Conservation (phyloP, 2,329 filamentous ascomycete species). For the Ophiognomonia clavigignenti-juglandacearum region DNA sequence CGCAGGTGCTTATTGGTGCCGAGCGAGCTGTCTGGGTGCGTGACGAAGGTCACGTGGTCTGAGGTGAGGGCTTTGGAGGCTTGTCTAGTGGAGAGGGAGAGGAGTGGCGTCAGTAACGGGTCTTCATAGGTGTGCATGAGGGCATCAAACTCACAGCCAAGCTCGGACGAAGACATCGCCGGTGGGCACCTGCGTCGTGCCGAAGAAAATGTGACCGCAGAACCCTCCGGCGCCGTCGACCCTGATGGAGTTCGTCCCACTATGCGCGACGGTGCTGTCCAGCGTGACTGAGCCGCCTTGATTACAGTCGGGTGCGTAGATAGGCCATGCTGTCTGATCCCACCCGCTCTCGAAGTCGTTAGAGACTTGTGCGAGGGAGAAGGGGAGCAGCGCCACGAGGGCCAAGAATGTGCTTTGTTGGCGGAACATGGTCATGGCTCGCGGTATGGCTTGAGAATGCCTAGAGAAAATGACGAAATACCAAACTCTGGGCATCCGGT, state of each 20-base stretch:
- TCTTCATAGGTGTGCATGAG: no score
- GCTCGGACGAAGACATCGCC: constrained; percentile 54
- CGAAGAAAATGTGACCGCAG: constrained; percentile 58
- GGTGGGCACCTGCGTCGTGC: constrained; percentile 49
- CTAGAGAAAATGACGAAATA: no score
- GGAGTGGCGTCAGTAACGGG: no score
- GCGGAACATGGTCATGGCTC: constrained; percentile 34
- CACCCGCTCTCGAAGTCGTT: constrained; percentile 55
- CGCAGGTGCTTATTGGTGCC: constrained; percentile 55
- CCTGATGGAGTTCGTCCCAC: constrained; percentile 49
- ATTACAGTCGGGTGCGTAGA: constrained; percentile 54
- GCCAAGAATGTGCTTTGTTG: constrained; percentile 38
- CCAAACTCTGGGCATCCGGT: no score
- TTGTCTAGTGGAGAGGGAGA: constrained; percentile 35
- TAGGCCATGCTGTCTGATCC: constrained; percentile 53
- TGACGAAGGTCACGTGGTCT: constrained; percentile 59
- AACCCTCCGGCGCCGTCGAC: constrained; percentile 49
- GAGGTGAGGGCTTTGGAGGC: constrained; percentile 51
- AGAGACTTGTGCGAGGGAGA: constrained; percentile 46
- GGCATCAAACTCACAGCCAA: constrained; percentile 47
- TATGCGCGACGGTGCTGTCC: constrained; percentile 52
- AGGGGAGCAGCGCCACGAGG: constrained; percentile 40
- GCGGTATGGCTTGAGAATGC: no score
- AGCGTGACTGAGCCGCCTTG: constrained; percentile 54
- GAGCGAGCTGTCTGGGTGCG: constrained; percentile 55